Percentiles rank a stretch among this genome's conserved stretches.
phyloP scores from a whole-genome alignment of 495 filamentous ascomycete genomes.

The Trichoderma parareesei region DNA sequence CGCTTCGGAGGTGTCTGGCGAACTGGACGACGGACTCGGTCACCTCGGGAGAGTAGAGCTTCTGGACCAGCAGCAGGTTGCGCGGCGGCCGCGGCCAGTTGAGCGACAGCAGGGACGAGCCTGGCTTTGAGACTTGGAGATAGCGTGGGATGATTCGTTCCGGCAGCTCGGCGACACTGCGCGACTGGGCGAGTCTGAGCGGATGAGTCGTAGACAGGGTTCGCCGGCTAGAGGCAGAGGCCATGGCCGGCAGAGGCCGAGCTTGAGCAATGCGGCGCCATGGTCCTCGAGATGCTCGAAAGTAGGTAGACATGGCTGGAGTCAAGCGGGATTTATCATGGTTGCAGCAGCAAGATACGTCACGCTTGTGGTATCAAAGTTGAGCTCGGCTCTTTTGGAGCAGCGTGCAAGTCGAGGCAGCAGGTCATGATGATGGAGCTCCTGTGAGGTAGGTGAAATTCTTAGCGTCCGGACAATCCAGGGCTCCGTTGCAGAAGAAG shows the following conservation, averaged over 20 bases:
- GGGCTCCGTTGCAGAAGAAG: too few relatives aligned
- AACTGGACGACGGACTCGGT: constrained; percentile 69
- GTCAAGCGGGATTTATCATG: neutral
- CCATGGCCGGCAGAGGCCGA: neutral
- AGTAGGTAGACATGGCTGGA: neutral
- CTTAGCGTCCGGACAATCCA: too few relatives aligned
- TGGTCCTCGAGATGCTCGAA: constrained; percentile 8
- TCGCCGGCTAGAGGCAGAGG: constrained; percentile 15
- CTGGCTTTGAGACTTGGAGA: constrained; percentile 26
- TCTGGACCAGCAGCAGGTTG: constrained; percentile 86
- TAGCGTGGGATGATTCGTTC: constrained; percentile 45
- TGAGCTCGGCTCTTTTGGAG: neutral
- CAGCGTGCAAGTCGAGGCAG: too few relatives aligned
- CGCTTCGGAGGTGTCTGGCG: constrained; percentile 67
- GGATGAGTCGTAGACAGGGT: constrained; percentile 36
- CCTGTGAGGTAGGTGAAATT: too few relatives aligned
- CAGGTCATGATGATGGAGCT: too few relatives aligned
- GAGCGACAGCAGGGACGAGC: constrained; percentile 63
- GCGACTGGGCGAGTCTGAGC: constrained; percentile 32
- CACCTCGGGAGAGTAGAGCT: constrained; percentile 64
- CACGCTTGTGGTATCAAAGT: neutral
- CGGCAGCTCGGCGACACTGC: constrained; percentile 43
- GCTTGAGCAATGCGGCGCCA: constrained; percentile 10
- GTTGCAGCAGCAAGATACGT: neutral
- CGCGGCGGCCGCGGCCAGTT: constrained; percentile 82